Conservation (phyloP, 176 grass and related monocot species). For the Cenchrus fungigraminus region DNA sequence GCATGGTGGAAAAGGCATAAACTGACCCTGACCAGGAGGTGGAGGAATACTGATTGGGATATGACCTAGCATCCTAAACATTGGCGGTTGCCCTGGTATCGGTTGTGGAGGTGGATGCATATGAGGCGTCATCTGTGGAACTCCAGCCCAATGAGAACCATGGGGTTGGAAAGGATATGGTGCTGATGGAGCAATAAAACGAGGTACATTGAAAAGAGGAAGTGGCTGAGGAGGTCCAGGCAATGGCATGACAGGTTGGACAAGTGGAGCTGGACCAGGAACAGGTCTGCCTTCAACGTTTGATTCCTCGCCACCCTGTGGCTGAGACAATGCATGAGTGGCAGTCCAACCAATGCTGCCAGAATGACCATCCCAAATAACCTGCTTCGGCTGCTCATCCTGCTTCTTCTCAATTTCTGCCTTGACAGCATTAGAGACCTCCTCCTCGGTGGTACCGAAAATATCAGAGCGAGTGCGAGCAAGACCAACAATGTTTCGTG, state of each 20-base stretch:
- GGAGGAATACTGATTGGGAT: constrained; percentile 65
- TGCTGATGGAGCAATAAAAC: constrained; percentile 37
- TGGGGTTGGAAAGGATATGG: constrained; percentile 10
- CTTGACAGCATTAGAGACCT: constrained; percentile 94
- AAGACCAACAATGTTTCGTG: constrained; percentile 93
- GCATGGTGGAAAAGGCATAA: constrained; percentile 55
- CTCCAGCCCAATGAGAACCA: too few species aligned
- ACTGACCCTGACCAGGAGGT: constrained; percentile 71
- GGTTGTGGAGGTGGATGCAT: constrained; percentile 63
- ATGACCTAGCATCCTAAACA: constrained; percentile 54
- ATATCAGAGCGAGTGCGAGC: constrained; percentile 94
- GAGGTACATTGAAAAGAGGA: constrained; percentile 74
- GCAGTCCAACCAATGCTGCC: constrained; percentile 88
- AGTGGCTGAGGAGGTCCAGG: constrained; percentile 84
- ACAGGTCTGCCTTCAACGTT: constrained; percentile 34
- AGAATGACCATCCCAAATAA: constrained; percentile 97
- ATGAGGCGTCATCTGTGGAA: constrained; percentile 42
- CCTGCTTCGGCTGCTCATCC: constrained; percentile 89
- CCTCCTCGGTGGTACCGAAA: constrained; percentile 96
- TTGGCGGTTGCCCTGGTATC: constrained; percentile 62
- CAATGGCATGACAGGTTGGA: constrained; percentile 58
- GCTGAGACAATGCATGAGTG: constrained; percentile 78
- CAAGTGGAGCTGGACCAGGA: constrained; percentile 68
- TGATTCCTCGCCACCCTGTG: constrained; percentile 62
- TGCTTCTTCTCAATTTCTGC: constrained; percentile 98